Evolutionary conservation across 1,139 yeast species (phyloP).

Genomic region (Taiozyma sp.): DNA sequence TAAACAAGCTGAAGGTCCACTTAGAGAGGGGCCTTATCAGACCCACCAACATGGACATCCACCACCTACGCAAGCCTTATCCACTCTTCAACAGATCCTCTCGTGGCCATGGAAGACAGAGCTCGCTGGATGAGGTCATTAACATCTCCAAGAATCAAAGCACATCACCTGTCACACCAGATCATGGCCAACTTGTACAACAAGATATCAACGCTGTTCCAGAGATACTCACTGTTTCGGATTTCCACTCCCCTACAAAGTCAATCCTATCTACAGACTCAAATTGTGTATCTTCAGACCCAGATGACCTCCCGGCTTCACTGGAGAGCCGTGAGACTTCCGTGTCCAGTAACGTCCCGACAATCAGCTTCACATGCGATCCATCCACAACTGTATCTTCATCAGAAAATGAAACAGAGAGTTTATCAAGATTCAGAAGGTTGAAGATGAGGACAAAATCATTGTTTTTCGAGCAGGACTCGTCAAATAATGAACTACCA

Average conservation of each 20-base stretch:
- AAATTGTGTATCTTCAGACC: background rate
- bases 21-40: constrained; percentile 1
- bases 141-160: background rate
- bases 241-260: constrained; percentile 15
- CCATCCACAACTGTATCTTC: background rate
- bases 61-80: constrained; percentile 7
- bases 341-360: background rate
- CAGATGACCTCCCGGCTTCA: background rate
- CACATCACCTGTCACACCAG: background rate
- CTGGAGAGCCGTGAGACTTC: background rate
- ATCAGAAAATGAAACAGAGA: constrained; percentile 2
- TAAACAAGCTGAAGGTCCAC: background rate
- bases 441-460: constrained; percentile 16
- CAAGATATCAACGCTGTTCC: constrained; percentile 6
- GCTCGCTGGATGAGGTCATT: constrained; percentile 3
- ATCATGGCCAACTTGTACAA: background rate
- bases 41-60: constrained; percentile 5
- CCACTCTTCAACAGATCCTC: constrained; percentile 5
- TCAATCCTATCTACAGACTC: constrained; percentile 10
- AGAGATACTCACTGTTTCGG: constrained; percentile 12
- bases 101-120: constrained; percentile 2
- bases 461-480: constrained; percentile 14
- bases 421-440: constrained; percentile 10
- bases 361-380: constrained; percentile 1
- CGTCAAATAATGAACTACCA: background rate